These are phyloP conservation scores for Sphaerostilbella broomeana DNA, from an alignment of 2,329 filamentous ascomycete genomes.

Conservation along the genomic window DNA sequence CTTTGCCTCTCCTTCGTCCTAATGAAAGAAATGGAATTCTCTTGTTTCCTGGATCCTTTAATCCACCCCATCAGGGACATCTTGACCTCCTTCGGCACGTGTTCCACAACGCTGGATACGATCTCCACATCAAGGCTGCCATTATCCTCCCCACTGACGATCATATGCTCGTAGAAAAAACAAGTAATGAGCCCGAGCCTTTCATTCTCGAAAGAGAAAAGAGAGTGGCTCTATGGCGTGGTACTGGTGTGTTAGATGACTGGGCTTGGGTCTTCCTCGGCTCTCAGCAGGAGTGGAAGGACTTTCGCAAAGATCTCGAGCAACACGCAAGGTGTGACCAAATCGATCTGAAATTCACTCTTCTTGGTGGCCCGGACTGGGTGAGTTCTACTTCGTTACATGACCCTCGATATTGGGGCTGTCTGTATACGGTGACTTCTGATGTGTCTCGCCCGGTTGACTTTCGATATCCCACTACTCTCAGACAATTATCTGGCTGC, in stretches of 20 bases:
- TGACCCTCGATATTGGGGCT: constrained; percentile 19
- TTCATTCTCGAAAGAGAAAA: constrained; percentile 18
- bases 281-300: constrained; percentile 14
- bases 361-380: constrained; percentile 22
- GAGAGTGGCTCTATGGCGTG: constrained; percentile 23
- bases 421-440: constrained; percentile 19
- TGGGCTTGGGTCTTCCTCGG: constrained; percentile 23
- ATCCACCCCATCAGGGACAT: constrained; percentile 32
- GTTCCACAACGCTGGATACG: constrained; percentile 21
- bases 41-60: constrained; percentile 32
- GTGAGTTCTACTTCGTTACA: constrained; percentile 12
- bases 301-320: constrained; percentile 14
- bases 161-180: constrained; percentile 19
- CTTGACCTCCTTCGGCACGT: constrained; percentile 25
- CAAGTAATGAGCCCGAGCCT: constrained; percentile 5
- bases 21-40: constrained; percentile 24
- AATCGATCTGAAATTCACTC: constrained; percentile 20
- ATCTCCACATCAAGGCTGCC: constrained; percentile 26
- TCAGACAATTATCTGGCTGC: constrained; percentile 19
- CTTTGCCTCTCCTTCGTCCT: not conserved
- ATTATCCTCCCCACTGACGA: constrained; percentile 26
- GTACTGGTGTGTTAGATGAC: constrained; percentile 11
- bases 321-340: not conserved
- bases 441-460: constrained; percentile 21
- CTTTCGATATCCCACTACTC: constrained; percentile 19